These are phyloP conservation scores for Spergularia bocconei DNA, from an alignment of 148 eudicot species.

Conservation along the genomic window DNA sequence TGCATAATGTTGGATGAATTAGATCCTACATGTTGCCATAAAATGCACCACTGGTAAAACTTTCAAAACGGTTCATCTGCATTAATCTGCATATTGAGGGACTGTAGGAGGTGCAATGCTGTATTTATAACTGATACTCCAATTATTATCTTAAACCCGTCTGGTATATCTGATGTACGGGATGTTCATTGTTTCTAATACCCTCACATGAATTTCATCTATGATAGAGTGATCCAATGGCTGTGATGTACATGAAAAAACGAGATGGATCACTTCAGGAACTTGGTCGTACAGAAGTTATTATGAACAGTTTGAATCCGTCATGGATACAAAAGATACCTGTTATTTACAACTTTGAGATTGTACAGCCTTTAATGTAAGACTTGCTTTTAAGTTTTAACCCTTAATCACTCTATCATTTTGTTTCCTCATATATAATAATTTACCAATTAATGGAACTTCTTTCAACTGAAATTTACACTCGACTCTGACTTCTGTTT, in stretches of 20 bases:
- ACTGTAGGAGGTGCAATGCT: too few species aligned
- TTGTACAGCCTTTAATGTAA: constrained; percentile 71
- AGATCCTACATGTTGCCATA: too few species aligned
- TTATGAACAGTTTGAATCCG: constrained; percentile 76
- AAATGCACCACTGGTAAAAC: too few species aligned
- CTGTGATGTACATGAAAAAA: constrained; percentile 68
- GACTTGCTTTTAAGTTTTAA: constrained; percentile 8
- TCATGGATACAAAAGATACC: constrained; percentile 67
- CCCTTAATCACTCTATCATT: not conserved
- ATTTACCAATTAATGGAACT: too few species aligned
- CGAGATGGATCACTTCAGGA: constrained; percentile 66
- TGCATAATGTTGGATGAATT: too few species aligned
- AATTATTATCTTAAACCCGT: too few species aligned
- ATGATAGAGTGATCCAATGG: constrained; percentile 91
- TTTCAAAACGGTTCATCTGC: too few species aligned
- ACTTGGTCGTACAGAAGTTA: constrained; percentile 96
- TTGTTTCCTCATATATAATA: not conserved
- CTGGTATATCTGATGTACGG: not conserved
- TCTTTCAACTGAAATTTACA: not conserved
- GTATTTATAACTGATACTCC: too few species aligned
- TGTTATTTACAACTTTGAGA: constrained; percentile 78
- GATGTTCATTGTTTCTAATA: too few species aligned
- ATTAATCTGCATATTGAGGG: too few species aligned
- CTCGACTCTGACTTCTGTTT: constrained; percentile 3
- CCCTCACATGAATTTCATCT: not conserved